phyloP scores from a whole-genome alignment of 352 stramenopile genomes.

The Phytophthora nicotianae region DNA sequence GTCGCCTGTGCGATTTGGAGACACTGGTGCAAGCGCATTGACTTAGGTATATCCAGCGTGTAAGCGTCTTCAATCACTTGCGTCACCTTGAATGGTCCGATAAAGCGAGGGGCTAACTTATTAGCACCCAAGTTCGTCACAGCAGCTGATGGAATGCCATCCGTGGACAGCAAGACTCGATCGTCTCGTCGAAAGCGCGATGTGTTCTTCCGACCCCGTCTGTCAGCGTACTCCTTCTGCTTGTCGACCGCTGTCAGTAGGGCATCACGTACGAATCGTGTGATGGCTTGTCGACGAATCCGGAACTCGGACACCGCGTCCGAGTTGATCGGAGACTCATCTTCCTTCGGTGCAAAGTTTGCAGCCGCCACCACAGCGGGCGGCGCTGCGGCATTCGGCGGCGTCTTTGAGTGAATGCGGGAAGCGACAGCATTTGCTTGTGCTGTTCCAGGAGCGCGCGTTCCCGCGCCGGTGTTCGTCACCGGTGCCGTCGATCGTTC shows the following conservation, averaged over 20 bases:
- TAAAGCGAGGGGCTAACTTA: slow-evolving; percentile 12
- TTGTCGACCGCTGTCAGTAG: not conserved
- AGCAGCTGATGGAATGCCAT: not conserved
- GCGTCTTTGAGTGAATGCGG: too few relatives aligned
- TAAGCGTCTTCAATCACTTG: slow-evolving; percentile 7
- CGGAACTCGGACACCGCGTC: not conserved
- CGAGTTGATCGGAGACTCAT: not conserved
- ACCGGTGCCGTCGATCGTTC: too few relatives aligned
- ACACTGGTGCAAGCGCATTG: slow-evolving; percentile 28
- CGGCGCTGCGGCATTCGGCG: too few relatives aligned
- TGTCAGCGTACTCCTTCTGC: not conserved
- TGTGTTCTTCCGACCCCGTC: not conserved
- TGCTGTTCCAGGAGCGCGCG: too few relatives aligned
- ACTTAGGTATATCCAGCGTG: slow-evolving; percentile 22
- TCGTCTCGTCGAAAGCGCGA: not conserved
- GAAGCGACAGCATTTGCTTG: too few relatives aligned
- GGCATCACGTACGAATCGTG: not conserved
- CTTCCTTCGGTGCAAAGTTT: not conserved
- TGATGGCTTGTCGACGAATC: not conserved
- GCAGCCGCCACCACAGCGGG: not conserved
- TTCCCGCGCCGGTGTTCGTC: too few relatives aligned
- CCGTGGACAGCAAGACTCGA: not conserved
- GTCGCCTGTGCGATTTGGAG: too few relatives aligned
- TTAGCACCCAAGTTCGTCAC: slow-evolving; percentile 16
- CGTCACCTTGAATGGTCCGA: slow-evolving; percentile 12